A percentile compares a stretch with the other conserved stretches of the same genome.
Conservation (phyloP, 306 rosid species). For the Prunus mongolica region DNA sequence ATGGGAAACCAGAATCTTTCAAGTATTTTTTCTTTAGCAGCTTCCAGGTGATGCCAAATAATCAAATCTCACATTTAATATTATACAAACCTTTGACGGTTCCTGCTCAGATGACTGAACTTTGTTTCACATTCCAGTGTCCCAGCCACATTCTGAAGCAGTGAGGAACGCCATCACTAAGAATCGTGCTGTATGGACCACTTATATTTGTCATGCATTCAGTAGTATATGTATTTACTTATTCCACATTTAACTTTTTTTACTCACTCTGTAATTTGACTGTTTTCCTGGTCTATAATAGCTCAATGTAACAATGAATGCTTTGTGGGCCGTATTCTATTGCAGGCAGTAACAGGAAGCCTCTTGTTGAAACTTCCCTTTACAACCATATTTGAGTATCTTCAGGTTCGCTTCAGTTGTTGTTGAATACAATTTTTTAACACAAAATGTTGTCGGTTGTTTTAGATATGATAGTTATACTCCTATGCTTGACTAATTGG, state of each 20-base stretch:
- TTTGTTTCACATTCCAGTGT: constrained; percentile 49
- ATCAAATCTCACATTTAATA: constrained; percentile 1
- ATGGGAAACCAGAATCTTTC: background rate
- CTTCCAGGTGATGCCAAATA: background rate
- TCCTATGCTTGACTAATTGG: constrained; percentile 13
- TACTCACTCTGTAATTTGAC: background rate
- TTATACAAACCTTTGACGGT: constrained; percentile 1
- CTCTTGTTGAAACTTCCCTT: constrained; percentile 71
- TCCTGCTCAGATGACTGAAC: constrained; percentile 30
- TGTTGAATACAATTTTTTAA: constrained; percentile 1
- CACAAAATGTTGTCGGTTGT: constrained; percentile 1
- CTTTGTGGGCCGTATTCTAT: constrained; percentile 21
- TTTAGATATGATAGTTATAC: constrained; percentile 1
- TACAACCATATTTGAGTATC: constrained; percentile 91
- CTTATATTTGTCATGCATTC: constrained; percentile 14
- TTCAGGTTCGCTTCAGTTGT: constrained; percentile 61
- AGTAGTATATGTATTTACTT: constrained; percentile 1
- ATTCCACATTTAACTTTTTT: constrained; percentile 3
- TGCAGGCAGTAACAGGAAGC: constrained; percentile 70
- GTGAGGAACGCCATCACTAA: constrained; percentile 63
- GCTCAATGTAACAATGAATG: constrained; percentile 7
- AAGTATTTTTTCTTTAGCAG: background rate
- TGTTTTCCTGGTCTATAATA: background rate
- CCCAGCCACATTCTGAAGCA: constrained; percentile 56
- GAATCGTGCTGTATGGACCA: constrained; percentile 67